Conservation (phyloP, 176 grass and related monocot genomes). For the Rhynchospora breviuscula region DNA sequence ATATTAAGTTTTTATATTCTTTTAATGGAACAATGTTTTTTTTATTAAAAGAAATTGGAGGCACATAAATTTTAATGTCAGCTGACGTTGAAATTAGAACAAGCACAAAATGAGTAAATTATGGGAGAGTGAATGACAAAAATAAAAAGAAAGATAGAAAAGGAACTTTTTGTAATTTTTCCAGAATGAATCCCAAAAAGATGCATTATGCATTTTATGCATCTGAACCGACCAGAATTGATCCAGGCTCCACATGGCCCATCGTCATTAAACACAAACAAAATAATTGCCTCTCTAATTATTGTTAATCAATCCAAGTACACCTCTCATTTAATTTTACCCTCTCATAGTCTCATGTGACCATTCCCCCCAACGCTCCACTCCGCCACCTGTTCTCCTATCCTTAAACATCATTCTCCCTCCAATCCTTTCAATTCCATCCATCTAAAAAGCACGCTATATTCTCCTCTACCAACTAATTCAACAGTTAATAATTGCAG, state of each 20-base stretch:
- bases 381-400: constrained; percentile 4
- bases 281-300: constrained; percentile 17
- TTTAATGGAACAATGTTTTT: neutral
- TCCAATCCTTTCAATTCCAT: neutral
- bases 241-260: constrained; percentile 12
- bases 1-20: neutral
- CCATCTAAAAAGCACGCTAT: neutral
- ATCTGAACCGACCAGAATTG: neutral
- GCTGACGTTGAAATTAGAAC: constrained; percentile 3
- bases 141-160: neutral
- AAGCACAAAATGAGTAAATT: neutral
- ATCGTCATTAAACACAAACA: neutral
- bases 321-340: constrained; percentile 7
- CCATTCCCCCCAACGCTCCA: neutral
- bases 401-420: neutral
- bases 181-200: neutral
- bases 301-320: constrained; percentile 26
- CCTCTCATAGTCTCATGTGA: constrained; percentile 12
- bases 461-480: neutral
- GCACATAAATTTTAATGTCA: neutral
- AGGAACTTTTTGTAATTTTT: constrained; percentile 15
- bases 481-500: neutral
- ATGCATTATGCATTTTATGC: neutral
- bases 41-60: neutral
- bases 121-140: neutral